Conservation (phyloP, 768 basidiomycete species). For the Rhodosporidiobolus odoratus region DNA sequence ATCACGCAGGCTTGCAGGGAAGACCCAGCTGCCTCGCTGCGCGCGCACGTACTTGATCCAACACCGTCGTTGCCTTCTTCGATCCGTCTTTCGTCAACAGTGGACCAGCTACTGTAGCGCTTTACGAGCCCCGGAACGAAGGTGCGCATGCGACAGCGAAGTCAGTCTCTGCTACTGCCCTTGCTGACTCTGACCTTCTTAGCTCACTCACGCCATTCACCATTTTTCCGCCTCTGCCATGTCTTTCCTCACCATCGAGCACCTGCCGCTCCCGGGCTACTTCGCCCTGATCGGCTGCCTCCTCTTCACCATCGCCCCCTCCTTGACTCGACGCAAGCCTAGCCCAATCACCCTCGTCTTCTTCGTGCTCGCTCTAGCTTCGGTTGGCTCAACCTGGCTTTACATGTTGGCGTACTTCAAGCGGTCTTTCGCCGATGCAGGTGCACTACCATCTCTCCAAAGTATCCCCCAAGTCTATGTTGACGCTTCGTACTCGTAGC, state of each 20-base stretch:
- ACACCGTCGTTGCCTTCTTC: too few species aligned
- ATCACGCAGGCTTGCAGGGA: too few species aligned
- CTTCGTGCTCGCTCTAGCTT: constrained; percentile 10
- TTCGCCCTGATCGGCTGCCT: constrained; percentile 17
- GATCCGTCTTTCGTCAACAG: too few species aligned
- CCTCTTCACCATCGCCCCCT: not conserved
- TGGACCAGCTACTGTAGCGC: too few species aligned
- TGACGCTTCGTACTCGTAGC: not conserved
- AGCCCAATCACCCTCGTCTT: not conserved
- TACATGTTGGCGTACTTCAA: constrained; percentile 37
- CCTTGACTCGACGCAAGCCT: not conserved
- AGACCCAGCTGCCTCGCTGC: too few species aligned
- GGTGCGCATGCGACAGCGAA: too few species aligned
- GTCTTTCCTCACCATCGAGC: not conserved
- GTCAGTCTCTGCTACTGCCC: too few species aligned
- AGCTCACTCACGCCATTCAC: too few species aligned
- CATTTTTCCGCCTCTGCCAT: not conserved
- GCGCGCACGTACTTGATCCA: too few species aligned
- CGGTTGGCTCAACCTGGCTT: constrained; percentile 30
- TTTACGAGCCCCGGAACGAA: too few species aligned
- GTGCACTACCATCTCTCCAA: not conserved
- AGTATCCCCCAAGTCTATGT: not conserved
- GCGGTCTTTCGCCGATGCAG: constrained; percentile 16
- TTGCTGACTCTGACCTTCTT: too few species aligned
- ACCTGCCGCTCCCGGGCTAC: constrained; percentile 29